Evolutionary conservation across 306 rosid species (phyloP), one percentile per base, ranked within the genome.

Genomic region (Dryas octopetala): DNA sequence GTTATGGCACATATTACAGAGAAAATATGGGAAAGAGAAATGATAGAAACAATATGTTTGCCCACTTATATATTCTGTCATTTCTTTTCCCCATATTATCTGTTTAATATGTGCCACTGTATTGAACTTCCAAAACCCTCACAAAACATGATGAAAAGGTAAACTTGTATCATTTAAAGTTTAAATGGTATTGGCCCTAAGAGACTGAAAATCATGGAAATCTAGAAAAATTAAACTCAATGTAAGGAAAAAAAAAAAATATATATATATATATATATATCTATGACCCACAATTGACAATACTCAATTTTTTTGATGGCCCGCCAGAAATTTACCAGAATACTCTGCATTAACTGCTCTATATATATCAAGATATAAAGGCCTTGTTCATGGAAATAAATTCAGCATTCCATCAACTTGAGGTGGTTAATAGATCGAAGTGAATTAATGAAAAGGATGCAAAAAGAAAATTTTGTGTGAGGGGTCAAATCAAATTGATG

Each of bases 401-500:
- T 10, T 13, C 52, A 51, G 17, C 66, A 9, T 75, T 64, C 62
- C 71, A 63, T 52, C 73, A 44, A 23, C 28, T 75, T 62, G 28
- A 51, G 26, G 48, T 51, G 44, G 55, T 43, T 13, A 52, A 38
- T 13, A 4, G 32, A 23, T 23, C 23, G 23, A 38, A 58, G 58
- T 44, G 26, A 68, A 48, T 32, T 32, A 32, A 1, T 16, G 62
- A 66, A 16, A 57, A 19, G 45, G 69, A 46, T 48, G 59, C 68
- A 28, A 45, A 60, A 40, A 38, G 64, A 5, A 70, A 40, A 50
- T 8, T 7, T 14, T n/a, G n/a, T 5, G 4, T 12, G 48, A 46
- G 62, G 58, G 59, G 52, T 76, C 62, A 68, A 58, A 68, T 68
- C 74, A 68, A 17, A 48, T 38, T 32, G 16, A 57, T 10, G 5